These are phyloP conservation scores for Colletotrichum sp. DNA, from an alignment of 2,329 filamentous ascomycete genomes.

Conservation along the genomic window DNA sequence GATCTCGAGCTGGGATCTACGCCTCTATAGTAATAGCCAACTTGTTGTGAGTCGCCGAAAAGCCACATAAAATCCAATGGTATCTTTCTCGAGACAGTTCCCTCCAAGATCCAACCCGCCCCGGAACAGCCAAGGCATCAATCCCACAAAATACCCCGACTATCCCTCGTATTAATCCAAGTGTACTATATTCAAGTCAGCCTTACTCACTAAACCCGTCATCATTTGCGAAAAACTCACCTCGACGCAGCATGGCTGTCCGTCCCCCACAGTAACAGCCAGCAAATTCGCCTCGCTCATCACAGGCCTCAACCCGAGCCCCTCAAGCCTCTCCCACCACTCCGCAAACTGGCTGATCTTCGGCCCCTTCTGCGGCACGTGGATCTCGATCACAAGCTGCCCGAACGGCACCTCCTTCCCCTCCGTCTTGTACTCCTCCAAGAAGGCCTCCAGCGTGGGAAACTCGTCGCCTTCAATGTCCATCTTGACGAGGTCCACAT, in stretches of 20 bases:
- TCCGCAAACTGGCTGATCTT: not conserved
- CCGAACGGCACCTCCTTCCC: conserved; percentile 1
- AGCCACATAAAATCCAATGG: no score
- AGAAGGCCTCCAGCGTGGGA: conserved; percentile 17
- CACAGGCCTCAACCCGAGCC: not conserved
- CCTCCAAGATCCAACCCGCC: not conserved
- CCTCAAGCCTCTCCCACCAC: not conserved
- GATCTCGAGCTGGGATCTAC: no score
- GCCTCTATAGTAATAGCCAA: no score
- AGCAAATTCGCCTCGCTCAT: not conserved
- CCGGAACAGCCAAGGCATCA: not conserved
- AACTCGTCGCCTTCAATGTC: conserved; percentile 42
- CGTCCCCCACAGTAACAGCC: not conserved
- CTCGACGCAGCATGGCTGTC: not conserved
- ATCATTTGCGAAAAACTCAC: not conserved
- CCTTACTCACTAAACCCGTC: no score
- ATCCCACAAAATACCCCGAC: not conserved
- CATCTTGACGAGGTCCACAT: conserved; percentile 43
- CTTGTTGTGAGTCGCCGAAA: no score
- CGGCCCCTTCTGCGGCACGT: not conserved
- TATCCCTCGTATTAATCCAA: not conserved
- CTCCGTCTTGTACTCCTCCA: not conserved
- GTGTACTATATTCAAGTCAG: not conserved
- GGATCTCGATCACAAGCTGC: conserved; percentile 13
- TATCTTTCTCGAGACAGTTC: no score